These are phyloP conservation scores for Trichoderma sp. DNA, from an alignment of 2,329 filamentous ascomycete genomes.

Conservation along the genomic window DNA sequence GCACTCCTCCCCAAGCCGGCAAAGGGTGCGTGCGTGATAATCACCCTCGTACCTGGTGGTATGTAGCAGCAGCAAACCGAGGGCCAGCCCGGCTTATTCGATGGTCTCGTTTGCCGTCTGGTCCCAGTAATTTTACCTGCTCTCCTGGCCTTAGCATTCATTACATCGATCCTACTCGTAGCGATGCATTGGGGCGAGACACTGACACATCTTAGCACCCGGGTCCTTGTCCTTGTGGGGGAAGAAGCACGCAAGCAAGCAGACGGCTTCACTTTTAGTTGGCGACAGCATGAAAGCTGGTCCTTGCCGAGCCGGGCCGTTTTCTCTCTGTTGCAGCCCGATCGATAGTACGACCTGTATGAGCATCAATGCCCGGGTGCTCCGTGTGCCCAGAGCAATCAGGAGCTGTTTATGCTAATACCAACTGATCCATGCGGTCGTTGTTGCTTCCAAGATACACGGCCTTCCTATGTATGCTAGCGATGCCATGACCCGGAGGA, in stretches of 20 bases:
- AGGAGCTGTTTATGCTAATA: slow-evolving; percentile 1
- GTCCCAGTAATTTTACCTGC: no score
- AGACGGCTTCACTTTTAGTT: no score
- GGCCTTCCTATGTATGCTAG: no score
- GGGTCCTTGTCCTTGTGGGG: no score
- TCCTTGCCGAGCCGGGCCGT: slow-evolving; percentile 24
- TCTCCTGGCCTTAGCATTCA: background rate
- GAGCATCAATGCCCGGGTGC: slow-evolving; percentile 9
- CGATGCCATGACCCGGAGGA: background rate
- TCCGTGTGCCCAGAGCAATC: background rate
- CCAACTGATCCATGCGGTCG: background rate
- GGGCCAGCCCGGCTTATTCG: no score
- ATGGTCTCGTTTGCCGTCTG: no score
- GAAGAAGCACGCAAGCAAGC: no score
- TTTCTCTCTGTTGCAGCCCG: slow-evolving; percentile 24
- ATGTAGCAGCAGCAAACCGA: background rate
- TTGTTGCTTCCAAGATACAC: background rate
- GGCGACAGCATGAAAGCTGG: background rate
- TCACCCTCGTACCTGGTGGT: slow-evolving; percentile 17
- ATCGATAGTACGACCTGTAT: background rate
- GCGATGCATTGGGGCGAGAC: no score
- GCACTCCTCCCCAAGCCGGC: slow-evolving; percentile 26
- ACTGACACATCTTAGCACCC: no score
- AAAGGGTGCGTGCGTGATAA: slow-evolving; percentile 23
- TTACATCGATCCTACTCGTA: no score